phyloP scores from a whole-genome alignment of 1,139 yeast species.

The Tardiomyces depauwii region DNA sequence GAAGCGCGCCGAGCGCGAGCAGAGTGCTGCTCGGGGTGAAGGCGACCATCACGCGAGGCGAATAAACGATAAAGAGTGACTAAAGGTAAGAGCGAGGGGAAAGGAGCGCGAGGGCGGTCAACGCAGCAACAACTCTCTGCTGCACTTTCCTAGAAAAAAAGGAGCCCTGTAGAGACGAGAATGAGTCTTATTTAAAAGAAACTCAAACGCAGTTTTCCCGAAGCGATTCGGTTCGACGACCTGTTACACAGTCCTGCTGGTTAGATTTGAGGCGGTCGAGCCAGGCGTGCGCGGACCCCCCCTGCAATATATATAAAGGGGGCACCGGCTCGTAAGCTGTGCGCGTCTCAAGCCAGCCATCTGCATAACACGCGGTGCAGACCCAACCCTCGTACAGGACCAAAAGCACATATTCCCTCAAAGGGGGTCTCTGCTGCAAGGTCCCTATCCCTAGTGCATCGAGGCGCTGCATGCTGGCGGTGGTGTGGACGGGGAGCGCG shows the following conservation, averaged over 20 bases:
- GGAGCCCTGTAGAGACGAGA: no score
- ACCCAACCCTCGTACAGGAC: background rate
- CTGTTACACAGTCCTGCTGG: no score
- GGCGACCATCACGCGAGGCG: background rate
- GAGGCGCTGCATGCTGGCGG: no score
- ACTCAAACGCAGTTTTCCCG: no score
- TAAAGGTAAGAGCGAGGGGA: background rate
- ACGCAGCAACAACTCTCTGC: background rate
- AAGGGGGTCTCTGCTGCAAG: no score
- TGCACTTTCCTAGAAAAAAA: background rate
- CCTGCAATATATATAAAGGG: background rate
- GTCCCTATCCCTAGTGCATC: no score
- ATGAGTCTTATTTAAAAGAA: no score
- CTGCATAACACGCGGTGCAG: background rate
- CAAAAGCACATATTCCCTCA: no score
- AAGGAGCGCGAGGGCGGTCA: background rate
- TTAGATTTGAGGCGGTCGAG: no score
- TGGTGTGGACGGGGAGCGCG: no score
- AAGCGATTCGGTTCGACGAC: no score
- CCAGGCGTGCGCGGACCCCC: background rate
- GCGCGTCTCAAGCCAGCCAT: background rate
- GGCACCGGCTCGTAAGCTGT: background rate
- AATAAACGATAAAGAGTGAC: background rate
- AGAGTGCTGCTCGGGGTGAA: background rate
- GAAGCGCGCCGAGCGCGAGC: constrained; percentile 1